Evolutionary conservation across 129 eudicot species (phyloP), one percentile per base, ranked within the genome.

Genomic region (Tagetes erecta): DNA sequence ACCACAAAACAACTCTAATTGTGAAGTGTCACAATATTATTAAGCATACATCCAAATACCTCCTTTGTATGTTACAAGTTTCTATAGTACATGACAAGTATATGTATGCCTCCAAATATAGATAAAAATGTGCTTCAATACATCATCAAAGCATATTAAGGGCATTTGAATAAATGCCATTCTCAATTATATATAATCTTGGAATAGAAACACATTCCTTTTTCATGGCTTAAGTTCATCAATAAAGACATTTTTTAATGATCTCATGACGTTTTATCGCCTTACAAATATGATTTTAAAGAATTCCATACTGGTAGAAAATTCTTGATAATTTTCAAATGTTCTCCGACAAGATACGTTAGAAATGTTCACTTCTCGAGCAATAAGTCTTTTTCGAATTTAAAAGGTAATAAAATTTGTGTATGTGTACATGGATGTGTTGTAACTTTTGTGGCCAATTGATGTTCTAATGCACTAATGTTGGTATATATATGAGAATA

Each of bases 81-180:
- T 62, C 67, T 62, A 62, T 36, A 62, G 14, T 53, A 5, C 60
- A 53, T 53, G 9, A 12, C 27, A 58, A 27, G 60, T 2, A 20
- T 9, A 64, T 64, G 49, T 5, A 60, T 64, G 50, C 64, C 39
- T 49, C 50, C 58, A 40, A 41, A 68, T 42, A 56, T 3, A 4
- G 41, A 69, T 4, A 34, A 67, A 14, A 7, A n/a, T 76, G 67
- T 76, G 65, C 68, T 52, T 46, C 70, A 20, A n/a, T 45, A 8
- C 72, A 50, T 75, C 13, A 45, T 77, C 51, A 57, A 20, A 3
- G 76, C 71, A 79, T 79, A 42, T 65, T 79, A 53, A 41, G 42
- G 50, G 83, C 53, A 79, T 79, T 72, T 79, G 83, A 72, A 79
- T 72, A 79, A 53, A 79, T 72, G 67, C 82, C 68, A 72, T 72